These are phyloP conservation scores for Leccinum uliginosum DNA, from an alignment of 768 basidiomycete genomes.

Conservation along the genomic window DNA sequence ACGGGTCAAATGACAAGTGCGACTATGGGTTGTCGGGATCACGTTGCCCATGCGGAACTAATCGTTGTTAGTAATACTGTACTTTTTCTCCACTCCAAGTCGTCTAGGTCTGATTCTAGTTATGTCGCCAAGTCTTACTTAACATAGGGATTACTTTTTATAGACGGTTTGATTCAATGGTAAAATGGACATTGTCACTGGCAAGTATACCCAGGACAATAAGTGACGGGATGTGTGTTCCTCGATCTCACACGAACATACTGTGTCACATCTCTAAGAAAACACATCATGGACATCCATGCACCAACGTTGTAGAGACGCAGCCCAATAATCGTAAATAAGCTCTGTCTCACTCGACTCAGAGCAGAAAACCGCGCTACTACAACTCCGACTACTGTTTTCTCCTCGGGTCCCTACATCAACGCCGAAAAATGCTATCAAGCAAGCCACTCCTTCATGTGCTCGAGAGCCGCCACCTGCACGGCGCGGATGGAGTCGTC, in stretches of 20 bases:
- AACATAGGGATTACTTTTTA: too few relatives aligned
- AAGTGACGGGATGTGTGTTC: too few relatives aligned
- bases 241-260: background rate
- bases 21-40: background rate
- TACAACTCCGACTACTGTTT: background rate
- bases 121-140: too few relatives aligned
- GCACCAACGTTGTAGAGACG: background rate
- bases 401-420: background rate
- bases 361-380: background rate
- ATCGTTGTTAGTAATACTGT: background rate
- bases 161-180: too few relatives aligned
- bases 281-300: background rate
- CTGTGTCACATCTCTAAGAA: background rate
- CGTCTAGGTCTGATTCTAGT: background rate
- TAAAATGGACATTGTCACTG: background rate
- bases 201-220: background rate
- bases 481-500: constrained; percentile 53
- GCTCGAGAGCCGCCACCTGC: constrained; percentile 47
- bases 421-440: background rate
- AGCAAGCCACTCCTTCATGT: constrained; percentile 53
- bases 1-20: background rate
- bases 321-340: background rate
- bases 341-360: background rate
- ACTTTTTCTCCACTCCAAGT: background rate
- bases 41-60: background rate